Percentiles rank a stretch among this genome's conserved stretches.
phyloP scores from a whole-genome alignment of 2,329 filamentous ascomycete genomes.

The Penicillium brasilianum region DNA sequence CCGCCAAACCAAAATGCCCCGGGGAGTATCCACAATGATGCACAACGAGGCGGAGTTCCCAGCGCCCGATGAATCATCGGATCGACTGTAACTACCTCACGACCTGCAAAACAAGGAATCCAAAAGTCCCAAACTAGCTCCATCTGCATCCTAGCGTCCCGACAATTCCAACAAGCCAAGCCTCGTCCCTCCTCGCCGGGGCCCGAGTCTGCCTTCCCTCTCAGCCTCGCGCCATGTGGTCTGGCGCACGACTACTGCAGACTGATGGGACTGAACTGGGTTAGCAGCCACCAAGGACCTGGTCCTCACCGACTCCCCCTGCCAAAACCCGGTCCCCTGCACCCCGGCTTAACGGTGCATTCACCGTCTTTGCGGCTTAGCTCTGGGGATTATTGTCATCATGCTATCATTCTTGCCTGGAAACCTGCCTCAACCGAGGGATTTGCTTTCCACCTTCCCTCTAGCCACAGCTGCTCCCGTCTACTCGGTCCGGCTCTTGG shows the following conservation, averaged over 20 bases:
- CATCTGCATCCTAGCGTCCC: background rate
- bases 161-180: background rate
- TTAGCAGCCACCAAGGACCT: no score
- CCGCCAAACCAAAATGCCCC: background rate
- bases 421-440: background rate
- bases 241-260: background rate
- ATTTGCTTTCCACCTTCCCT: background rate
- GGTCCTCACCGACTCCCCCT: slow-evolving; percentile 24
- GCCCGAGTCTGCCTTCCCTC: slow-evolving; percentile 7
- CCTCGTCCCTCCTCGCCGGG: background rate
- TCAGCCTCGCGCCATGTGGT: slow-evolving; percentile 21
- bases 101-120: no score
- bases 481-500: background rate
- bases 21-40: slow-evolving; percentile 4
- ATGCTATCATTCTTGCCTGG: no score
- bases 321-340: slow-evolving; percentile 3
- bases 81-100: background rate
- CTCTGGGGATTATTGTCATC: background rate
- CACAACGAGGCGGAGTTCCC: slow-evolving; percentile 13
- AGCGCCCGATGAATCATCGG: slow-evolving; percentile 18
- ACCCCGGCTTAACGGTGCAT: slow-evolving; percentile 10
- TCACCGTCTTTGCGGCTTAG: slow-evolving; percentile 26
- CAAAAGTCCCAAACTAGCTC: background rate
- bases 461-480: slow-evolving; percentile 7
- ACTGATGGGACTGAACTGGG: no score